phyloP scores from a whole-genome alignment of 257 asterid species.

The Penstemon newberryi region DNA sequence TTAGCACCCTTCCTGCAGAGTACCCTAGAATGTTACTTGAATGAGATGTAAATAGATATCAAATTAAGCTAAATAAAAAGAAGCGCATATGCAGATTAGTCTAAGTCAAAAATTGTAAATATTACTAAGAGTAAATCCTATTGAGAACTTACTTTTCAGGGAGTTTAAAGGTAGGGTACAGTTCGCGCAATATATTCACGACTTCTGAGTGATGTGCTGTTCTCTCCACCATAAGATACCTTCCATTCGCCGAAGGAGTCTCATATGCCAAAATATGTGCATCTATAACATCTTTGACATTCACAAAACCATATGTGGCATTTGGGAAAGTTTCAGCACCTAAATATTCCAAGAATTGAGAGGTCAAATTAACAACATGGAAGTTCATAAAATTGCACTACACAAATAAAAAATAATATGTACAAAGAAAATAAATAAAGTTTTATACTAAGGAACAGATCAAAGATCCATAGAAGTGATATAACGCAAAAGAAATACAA shows the following conservation, averaged over 20 bases:
- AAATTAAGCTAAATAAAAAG: background rate
- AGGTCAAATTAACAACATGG: background rate
- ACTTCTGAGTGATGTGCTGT: slow-evolving; percentile 53
- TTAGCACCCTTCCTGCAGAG: too few relatives aligned
- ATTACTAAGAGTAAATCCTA: background rate
- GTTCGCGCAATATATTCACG: slow-evolving; percentile 38
- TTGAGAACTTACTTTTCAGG: slow-evolving; percentile 49
- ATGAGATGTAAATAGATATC: background rate
- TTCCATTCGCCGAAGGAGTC: slow-evolving; percentile 59
- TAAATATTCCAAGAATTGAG: slow-evolving; percentile 15
- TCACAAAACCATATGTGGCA: slow-evolving; percentile 41
- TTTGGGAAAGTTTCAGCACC: slow-evolving; percentile 57
- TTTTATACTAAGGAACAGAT: background rate
- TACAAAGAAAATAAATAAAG: too few relatives aligned
- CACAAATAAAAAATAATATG: too few relatives aligned
- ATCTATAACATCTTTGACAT: slow-evolving; percentile 58
- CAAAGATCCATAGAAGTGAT: background rate
- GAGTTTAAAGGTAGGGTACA: slow-evolving; percentile 43
- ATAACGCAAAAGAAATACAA: background rate
- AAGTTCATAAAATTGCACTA: background rate
- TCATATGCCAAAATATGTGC: slow-evolving; percentile 61
- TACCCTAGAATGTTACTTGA: too few relatives aligned
- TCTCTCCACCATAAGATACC: slow-evolving; percentile 51
- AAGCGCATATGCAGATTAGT: background rate
- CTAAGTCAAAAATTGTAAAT: background rate